Evolutionary conservation across 2,329 filamentous ascomycete species (phyloP), one percentile per base, ranked within the genome.

Genomic region (Xylariales sp.): DNA sequence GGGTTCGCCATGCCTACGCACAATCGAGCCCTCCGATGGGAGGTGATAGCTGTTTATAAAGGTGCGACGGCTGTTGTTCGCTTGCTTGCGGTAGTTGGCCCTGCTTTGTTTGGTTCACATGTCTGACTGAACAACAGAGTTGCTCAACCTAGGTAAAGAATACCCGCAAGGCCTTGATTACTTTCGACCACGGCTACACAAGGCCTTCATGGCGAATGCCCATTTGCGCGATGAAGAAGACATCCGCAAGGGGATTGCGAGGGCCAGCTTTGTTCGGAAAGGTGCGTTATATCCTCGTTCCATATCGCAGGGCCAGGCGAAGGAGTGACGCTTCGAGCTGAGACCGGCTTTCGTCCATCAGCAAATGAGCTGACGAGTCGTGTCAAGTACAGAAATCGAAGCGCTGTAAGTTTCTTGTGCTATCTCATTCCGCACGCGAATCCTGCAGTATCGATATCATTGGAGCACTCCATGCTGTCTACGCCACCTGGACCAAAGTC

Each of bases 11-110:
- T 62, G 53, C 47, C 62, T 7, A 51, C 64, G 2, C 54, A 64
- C 0, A 82, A 77, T 50, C 64, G 69, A 3, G 66, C 76, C 46
- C 73, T 96, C 20, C 80, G 88, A 41, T 73, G 78, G 45, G 80
- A 93, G 59, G 90, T 95, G 33, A 86, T 95, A 49, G 74, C 77
- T 27, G 79, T 95, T 45, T 96, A 95, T 70, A 96, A 95, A 80
- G 86, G 88, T 88, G 58, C 25, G 20, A 18, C 11, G 12, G 20
- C 19, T n/a, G 27, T 27, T 39, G 27, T n/a, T 8, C 18, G 2
- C 12, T 24, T 20, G 5, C 25, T 27, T 11, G 34, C 35, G 24
- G 10, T 2, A 5, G 28, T 25, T 27, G 24, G 24, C 24, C 7
- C 7, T 27, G 7, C 14, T 7, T 18, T 15, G 14, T 8, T n/a